Conservation (phyloP, 495 filamentous ascomycete species). For the Neurospora sp. region DNA sequence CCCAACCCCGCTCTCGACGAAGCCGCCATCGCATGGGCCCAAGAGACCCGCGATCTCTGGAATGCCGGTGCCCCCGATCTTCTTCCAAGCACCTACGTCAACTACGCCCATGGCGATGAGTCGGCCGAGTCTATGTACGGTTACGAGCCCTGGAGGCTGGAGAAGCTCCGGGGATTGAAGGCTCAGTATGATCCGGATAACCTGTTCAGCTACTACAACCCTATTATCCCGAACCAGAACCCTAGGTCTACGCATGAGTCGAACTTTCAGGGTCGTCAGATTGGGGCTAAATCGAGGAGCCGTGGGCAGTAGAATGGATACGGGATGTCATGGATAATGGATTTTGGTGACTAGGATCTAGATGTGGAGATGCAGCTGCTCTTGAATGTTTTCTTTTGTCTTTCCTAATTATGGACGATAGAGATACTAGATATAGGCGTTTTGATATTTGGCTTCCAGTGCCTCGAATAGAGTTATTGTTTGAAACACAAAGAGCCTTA, state of each 20-base stretch:
- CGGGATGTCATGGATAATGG: neutral
- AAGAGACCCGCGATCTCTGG: neutral
- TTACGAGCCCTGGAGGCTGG: slow-evolving; percentile 37
- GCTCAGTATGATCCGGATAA: slow-evolving; percentile 43
- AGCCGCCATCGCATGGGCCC: neutral
- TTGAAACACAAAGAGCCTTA: neutral
- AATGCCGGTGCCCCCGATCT: slow-evolving; percentile 10
- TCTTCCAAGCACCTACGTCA: slow-evolving; percentile 19
- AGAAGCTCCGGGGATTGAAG: slow-evolving; percentile 38
- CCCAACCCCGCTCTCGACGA: neutral
- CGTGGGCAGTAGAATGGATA: neutral
- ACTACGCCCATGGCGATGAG: slow-evolving; percentile 32
- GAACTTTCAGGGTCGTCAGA: neutral
- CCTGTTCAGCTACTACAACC: slow-evolving; percentile 41
- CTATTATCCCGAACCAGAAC: slow-evolving; percentile 19
- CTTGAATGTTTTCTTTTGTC: neutral
- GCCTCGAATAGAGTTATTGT: neutral
- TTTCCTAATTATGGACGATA: neutral
- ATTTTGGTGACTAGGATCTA: neutral
- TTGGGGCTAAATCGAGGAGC: neutral
- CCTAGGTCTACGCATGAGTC: neutral
- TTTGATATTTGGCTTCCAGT: neutral
- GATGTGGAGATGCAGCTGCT: neutral
- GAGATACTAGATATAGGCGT: neutral
- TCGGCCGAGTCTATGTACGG: slow-evolving; percentile 20